Conservation (phyloP, 2,329 filamentous ascomycete genomes). For the Colletotrichum lindemuthianum region DNA sequence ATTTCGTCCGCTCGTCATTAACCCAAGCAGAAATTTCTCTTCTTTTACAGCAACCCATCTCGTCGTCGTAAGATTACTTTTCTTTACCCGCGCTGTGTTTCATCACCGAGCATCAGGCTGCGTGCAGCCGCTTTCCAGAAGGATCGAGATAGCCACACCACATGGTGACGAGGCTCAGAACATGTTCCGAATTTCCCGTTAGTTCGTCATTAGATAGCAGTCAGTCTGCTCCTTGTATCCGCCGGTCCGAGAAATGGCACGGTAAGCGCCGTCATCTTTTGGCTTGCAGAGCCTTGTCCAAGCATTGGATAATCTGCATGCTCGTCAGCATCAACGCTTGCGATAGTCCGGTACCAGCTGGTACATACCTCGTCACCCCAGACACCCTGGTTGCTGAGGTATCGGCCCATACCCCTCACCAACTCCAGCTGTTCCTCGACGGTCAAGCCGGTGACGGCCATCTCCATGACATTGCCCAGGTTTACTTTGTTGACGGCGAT, state of each 20-base stretch:
- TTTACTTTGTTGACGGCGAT: conserved; percentile 88
- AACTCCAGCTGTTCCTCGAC: conserved; percentile 90
- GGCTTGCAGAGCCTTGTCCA: conserved; percentile 45
- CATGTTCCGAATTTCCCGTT: conserved; percentile 30
- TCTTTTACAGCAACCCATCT: conserved; percentile 28
- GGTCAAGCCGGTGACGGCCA: conserved; percentile 87
- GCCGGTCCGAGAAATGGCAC: not conserved
- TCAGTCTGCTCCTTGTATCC: conserved; percentile 11
- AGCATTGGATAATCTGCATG: conserved; percentile 46
- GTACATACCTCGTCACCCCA: conserved; percentile 53
- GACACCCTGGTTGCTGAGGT: conserved; percentile 72
- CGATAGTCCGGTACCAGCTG: conserved; percentile 44
- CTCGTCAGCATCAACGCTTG: conserved; percentile 4
- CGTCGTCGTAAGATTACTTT: conserved; percentile 30
- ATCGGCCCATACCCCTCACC: conserved; percentile 70
- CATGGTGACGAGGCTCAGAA: conserved; percentile 11
- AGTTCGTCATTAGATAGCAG: conserved; percentile 35
- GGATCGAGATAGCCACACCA: conserved; percentile 5
- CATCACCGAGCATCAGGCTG: not conserved
- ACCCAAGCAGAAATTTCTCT: conserved; percentile 12
- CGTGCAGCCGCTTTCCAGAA: conserved; percentile 6
- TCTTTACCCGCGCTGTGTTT: conserved; percentile 26
- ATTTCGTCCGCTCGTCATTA: conserved; percentile 31
- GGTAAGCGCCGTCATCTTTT: conserved; percentile 36
- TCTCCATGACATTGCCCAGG: conserved; percentile 88